Conservation (phyloP, 805 yeast genomes). For the Wickerhamiella galacta region DNA sequence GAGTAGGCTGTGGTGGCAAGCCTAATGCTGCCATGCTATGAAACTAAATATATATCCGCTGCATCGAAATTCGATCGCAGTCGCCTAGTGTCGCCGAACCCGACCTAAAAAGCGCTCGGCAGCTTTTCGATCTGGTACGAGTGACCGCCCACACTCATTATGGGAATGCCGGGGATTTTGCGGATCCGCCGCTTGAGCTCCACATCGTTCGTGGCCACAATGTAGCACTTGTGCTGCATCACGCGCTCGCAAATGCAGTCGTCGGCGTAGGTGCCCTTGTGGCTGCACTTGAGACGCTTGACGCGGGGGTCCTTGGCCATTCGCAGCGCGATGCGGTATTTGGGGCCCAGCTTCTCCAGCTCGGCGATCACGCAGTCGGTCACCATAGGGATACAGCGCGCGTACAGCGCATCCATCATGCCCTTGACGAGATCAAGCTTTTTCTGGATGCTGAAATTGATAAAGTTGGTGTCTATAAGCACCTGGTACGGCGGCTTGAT, state of each 20-base stretch:
- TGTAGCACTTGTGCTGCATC: slow-evolving; percentile 88
- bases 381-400: slow-evolving; percentile 86
- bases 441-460: slow-evolving; percentile 90
- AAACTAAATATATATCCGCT: too few relatives aligned
- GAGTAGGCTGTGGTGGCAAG: too few relatives aligned
- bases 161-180: slow-evolving; percentile 93
- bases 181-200: slow-evolving; percentile 85
- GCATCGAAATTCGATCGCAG: too few relatives aligned
- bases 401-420: slow-evolving; percentile 88
- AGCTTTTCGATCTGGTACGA: slow-evolving; percentile 83
- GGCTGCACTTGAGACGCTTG: slow-evolving; percentile 71
- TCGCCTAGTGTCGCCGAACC: too few relatives aligned
- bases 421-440: slow-evolving; percentile 90
- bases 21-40: too few relatives aligned
- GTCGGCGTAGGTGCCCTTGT: slow-evolving; percentile 95
- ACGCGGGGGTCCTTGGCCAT: slow-evolving; percentile 90
- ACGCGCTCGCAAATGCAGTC: slow-evolving; percentile 90
- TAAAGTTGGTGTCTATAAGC: slow-evolving; percentile 87
- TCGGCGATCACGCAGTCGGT: slow-evolving; percentile 99
- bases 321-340: slow-evolving; percentile 79
- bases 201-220: slow-evolving; percentile 95
- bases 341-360: slow-evolving; percentile 88
- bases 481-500: slow-evolving; percentile 98
- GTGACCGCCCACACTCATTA: slow-evolving; percentile 92
- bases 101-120: slow-evolving; percentile 51